phyloP scores from a whole-genome alignment of 2,329 filamentous ascomycete species.

The Aspergillus quadricinctus region DNA sequence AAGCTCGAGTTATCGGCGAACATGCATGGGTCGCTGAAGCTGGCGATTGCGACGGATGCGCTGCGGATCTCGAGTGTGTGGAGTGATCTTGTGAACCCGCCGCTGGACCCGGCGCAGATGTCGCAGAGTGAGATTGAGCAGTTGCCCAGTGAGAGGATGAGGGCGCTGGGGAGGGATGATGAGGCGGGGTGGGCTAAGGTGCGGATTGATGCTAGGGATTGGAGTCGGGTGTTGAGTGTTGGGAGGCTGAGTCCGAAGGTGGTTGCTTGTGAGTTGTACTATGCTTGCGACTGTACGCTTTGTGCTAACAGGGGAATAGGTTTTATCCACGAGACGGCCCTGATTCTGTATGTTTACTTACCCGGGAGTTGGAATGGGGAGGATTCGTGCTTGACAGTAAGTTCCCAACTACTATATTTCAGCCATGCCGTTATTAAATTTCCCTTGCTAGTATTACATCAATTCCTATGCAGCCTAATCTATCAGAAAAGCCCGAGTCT shows the following conservation, averaged over 20 bases:
- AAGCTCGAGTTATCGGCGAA: conserved; percentile 86
- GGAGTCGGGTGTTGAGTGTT: conserved; percentile 90
- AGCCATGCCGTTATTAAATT: background rate
- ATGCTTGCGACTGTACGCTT: background rate
- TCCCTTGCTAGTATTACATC: conserved; percentile 38
- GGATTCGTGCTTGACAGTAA: conserved; percentile 44
- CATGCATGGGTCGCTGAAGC: conserved; percentile 81
- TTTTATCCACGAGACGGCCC: conserved; percentile 43
- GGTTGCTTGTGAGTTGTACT: conserved; percentile 68
- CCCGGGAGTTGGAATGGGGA: conserved; percentile 39
- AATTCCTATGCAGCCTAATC: conserved; percentile 38
- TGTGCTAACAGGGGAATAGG: conserved; percentile 13
- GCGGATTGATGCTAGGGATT: conserved; percentile 87
- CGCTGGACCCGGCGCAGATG: conserved; percentile 74
- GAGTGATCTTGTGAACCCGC: conserved; percentile 80
- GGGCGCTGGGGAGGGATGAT: conserved; percentile 59
- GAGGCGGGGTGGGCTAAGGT: conserved; percentile 86
- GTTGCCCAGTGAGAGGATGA: conserved; percentile 77
- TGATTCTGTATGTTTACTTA: conserved; percentile 45
- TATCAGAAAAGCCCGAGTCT: background rate
- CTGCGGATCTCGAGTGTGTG: conserved; percentile 82
- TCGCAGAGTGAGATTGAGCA: conserved; percentile 62
- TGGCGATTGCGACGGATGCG: conserved; percentile 77
- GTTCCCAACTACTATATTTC: conserved; percentile 10
- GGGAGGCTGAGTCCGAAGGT: conserved; percentile 84